A percentile compares a stretch with the other conserved stretches of the same genome.
These are phyloP conservation scores for Yarrowia yakushimensis DNA, from an alignment of 805 yeast species.

Conservation along the genomic window DNA sequence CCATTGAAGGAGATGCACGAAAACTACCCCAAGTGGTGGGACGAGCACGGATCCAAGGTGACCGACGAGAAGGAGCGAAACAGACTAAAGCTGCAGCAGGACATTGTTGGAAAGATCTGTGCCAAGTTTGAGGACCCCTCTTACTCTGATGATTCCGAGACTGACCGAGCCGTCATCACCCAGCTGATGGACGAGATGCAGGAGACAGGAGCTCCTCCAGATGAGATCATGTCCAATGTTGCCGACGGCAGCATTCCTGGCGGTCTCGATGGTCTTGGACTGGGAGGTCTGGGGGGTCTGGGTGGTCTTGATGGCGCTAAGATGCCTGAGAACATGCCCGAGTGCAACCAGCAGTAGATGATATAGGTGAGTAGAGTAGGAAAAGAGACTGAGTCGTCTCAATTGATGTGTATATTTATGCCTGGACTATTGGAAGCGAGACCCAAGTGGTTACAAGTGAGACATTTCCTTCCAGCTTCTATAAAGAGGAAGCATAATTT, in stretches of 20 bases:
- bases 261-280: conserved; percentile 21
- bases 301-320: conserved; percentile 31
- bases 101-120: conserved; percentile 58
- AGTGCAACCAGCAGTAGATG: conserved; percentile 24
- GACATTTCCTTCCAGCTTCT: no score
- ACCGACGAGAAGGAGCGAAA: conserved; percentile 44
- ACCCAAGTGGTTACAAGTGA: no score
- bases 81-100: conserved; percentile 60
- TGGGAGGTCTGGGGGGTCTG: conserved; percentile 31
- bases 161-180: conserved; percentile 51
- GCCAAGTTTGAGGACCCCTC: conserved; percentile 60
- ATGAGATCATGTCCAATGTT: conserved; percentile 63
- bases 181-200: conserved; percentile 57
- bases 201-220: conserved; percentile 76
- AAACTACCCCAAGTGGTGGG: conserved; percentile 71
- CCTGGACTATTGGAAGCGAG: background rate
- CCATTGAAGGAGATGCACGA: conserved; percentile 77
- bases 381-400: background rate
- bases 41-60: conserved; percentile 47
- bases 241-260: conserved; percentile 45
- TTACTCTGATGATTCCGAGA: conserved; percentile 51
- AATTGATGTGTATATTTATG: conserved; percentile 6
- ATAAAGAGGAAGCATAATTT: no score
- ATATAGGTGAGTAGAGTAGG: background rate
- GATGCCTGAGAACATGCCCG: conserved; percentile 26